Evolutionary conservation across 192 early-diverging fungal genomes (phyloP).

Genomic region (Backusella sp.): DNA sequence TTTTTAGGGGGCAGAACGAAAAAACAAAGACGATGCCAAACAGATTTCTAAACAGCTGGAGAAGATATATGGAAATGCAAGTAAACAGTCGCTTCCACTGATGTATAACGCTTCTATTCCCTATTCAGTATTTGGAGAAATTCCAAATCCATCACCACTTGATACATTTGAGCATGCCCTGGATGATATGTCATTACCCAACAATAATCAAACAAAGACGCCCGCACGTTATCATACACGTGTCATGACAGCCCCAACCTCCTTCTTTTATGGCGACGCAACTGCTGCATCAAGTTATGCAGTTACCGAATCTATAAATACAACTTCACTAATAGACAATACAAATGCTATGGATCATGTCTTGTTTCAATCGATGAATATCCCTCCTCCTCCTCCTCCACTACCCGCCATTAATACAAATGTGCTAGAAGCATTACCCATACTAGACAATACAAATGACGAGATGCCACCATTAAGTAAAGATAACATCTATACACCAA

Average conservation of each 20-base stretch:
- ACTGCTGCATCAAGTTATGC: not conserved
- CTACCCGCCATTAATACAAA: not conserved
- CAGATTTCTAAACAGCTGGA: conserved; percentile 65
- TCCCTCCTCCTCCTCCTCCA: not conserved
- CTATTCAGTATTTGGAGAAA: conserved; percentile 19
- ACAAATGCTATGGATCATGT: conserved; percentile 1
- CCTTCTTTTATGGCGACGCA: conserved; percentile 7
- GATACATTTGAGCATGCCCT: conserved; percentile 15
- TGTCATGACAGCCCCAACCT: conserved; percentile 10
- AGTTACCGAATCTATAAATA: conserved; percentile 8
- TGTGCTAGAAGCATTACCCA: not conserved
- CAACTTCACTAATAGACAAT: not conserved
- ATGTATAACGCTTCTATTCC: conserved; percentile 25
- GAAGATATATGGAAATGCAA: conserved; percentile 46
- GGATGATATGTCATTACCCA: conserved; percentile 4
- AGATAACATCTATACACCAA: not conserved
- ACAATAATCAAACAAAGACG: conserved; percentile 1
- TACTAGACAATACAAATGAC: not conserved
- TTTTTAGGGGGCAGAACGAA: conserved; percentile 65
- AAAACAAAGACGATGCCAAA: conserved; percentile 75
- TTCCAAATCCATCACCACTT: conserved; percentile 17
- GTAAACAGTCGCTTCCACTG: conserved; percentile 15
- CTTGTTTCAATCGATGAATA: not conserved
- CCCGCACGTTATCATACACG: conserved; percentile 12
- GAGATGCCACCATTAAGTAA: not conserved